Percentiles rank a stretch among this genome's conserved stretches.
These are phyloP conservation scores for Trichosanthes cucumerina DNA, from an alignment of 306 rosid genomes.

Conservation along the genomic window DNA sequence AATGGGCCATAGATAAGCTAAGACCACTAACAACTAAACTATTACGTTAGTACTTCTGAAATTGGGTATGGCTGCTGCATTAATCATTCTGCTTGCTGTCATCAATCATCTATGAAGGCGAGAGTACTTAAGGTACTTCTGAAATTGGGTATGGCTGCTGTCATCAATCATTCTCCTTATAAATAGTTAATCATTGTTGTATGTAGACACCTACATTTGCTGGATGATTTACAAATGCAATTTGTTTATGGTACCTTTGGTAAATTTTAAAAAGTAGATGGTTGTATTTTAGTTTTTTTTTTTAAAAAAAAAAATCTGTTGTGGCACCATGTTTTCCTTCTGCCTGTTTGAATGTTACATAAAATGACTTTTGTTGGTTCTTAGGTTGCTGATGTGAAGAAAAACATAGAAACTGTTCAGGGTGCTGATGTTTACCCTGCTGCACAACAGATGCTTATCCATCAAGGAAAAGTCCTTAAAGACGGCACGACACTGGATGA, in stretches of 20 bases:
- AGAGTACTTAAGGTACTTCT: neutral
- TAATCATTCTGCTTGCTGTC: neutral
- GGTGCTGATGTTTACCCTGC: conserved; percentile 81
- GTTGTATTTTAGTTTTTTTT: neutral
- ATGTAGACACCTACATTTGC: neutral
- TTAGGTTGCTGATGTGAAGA: conserved; percentile 85
- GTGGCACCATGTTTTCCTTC: neutral
- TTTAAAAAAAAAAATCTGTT: neutral
- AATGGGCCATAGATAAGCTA: neutral
- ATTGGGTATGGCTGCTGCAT: neutral
- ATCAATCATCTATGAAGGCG: neutral
- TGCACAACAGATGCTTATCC: conserved; percentile 82
- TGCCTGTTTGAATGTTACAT: neutral
- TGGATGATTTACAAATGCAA: neutral
- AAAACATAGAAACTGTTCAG: conserved; percentile 57
- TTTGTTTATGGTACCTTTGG: neutral
- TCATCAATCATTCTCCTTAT: neutral
- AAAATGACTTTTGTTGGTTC: neutral
- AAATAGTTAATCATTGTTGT: neutral
- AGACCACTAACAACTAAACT: neutral
- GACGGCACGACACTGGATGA: conserved; percentile 69
- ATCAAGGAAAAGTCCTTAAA: conserved; percentile 88
- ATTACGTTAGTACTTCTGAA: neutral
- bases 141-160: too few species aligned
- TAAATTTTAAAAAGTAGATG: neutral